Evolutionary conservation across 2,329 filamentous ascomycete genomes (phyloP).

Genomic region (Ophiobolus disseminans): DNA sequence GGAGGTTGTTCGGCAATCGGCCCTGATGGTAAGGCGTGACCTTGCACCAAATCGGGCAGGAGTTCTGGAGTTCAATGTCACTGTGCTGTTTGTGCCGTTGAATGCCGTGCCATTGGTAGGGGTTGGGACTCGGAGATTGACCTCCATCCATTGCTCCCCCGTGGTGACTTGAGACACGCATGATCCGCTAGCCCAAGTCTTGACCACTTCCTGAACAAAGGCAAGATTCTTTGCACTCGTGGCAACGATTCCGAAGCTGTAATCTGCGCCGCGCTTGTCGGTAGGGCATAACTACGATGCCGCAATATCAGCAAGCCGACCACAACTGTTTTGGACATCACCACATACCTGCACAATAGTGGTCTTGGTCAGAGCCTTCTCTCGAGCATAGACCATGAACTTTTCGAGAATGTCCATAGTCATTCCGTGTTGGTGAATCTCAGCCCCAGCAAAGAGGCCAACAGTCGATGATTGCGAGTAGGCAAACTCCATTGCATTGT

Average conservation of each 20-base stretch:
- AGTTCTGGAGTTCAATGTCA: neutral
- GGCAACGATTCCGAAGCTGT: conserved; percentile 8
- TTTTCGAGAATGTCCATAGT: conserved; percentile 3
- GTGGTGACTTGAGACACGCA: neutral
- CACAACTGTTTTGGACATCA: too few species aligned
- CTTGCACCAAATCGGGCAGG: neutral
- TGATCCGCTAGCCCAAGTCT: neutral
- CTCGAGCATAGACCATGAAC: conserved; percentile 5
- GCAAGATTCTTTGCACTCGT: conserved; percentile 7
- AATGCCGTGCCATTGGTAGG: neutral
- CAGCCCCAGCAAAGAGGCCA: conserved; percentile 6
- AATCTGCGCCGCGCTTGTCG: conserved; percentile 5
- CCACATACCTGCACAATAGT: neutral
- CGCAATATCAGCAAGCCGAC: neutral
- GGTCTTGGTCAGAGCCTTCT: neutral
- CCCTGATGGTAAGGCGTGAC: neutral
- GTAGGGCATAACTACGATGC: conserved; percentile 4
- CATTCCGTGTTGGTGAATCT: conserved; percentile 8
- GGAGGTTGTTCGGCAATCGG: conserved; percentile 5
- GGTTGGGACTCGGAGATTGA: neutral
- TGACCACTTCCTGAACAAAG: conserved; percentile 4
- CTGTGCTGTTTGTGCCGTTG: neutral
- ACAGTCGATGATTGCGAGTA: conserved; percentile 1
- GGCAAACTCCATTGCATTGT: neutral
- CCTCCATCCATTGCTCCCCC: neutral